Base-by-base conservation (phyloP, 2,329 filamentous ascomycete genomes). In the Pleurostoma richardsiae region DNA sequence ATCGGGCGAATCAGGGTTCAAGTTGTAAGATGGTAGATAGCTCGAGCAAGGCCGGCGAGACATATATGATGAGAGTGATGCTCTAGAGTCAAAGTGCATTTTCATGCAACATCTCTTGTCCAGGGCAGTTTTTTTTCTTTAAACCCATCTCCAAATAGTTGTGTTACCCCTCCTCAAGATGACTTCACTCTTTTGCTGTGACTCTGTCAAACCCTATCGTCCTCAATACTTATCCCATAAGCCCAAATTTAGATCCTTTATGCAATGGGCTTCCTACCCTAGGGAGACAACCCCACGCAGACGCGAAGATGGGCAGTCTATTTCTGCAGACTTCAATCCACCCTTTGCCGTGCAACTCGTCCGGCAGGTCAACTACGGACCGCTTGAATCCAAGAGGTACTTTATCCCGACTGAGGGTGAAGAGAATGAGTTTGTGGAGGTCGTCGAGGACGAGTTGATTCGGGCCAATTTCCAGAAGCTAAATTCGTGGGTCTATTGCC, bases 321-420 rank as follows among this genome's bases (percentile, higher is more conserved):
- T 42, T 40, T 50, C 48, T 51, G 54, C 40, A 10, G 42, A 19
- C 2, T 27, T 49, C 5, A 41, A 43, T 6, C 44, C 56, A 3
- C 40, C 49, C 1, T 63, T 52, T 27, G 69, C 55, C 11, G 53
- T 75, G 3, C 70, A 74, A 54, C 53, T 74, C 3, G 69, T 74
- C 27, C 59, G 58, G 3, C 71, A 74, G 57, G 59, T 71, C 51
- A 74, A 74, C 53, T 72, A 60, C 48, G 71, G 72, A 2, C 56
- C 69, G 3, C 56, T 70, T 0, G 71, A 75, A 45, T 63, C 57
- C 42, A 73, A 64, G 49, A 53, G 68, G 30, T 75, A 73, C 54
- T 74, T 74, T 44, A 52, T 62, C 27, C 54, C 52, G 5, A 46
- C 31, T 7, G 40, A 41, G 4, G 49, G 42, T 7, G 43, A 33